Evolutionary conservation across 2,329 filamentous ascomycete species (phyloP).

Genomic region (Fusarium xylarioides): DNA sequence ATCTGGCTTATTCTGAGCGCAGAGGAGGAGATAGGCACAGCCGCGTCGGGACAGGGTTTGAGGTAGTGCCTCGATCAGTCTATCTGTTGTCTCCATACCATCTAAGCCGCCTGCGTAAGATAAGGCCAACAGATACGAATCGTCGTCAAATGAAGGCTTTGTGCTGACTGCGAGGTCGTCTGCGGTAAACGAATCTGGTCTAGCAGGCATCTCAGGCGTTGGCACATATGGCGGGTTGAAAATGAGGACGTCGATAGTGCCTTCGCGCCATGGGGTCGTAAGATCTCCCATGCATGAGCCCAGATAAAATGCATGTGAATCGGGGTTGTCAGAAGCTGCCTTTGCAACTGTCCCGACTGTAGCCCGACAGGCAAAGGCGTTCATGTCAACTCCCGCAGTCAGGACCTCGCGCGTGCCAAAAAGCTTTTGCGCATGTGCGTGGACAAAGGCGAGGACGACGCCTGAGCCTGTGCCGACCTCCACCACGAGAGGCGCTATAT

Average conservation of each 20-base stretch:
- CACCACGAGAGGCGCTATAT: slow-evolving; percentile 70
- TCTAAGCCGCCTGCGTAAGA: slow-evolving; percentile 89
- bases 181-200: slow-evolving; percentile 48
- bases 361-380: slow-evolving; percentile 81
- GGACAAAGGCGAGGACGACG: slow-evolving; percentile 88
- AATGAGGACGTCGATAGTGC: slow-evolving; percentile 79
- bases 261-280: slow-evolving; percentile 64
- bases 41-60: slow-evolving; percentile 70
- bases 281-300: slow-evolving; percentile 78
- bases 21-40: slow-evolving; percentile 89
- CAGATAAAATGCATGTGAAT: slow-evolving; percentile 63
- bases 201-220: slow-evolving; percentile 74
- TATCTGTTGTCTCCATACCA: slow-evolving; percentile 93
- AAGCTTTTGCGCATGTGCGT: slow-evolving; percentile 76
- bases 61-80: slow-evolving; percentile 76
- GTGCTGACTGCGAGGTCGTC: slow-evolving; percentile 40
- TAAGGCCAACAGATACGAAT: slow-evolving; percentile 83
- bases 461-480: slow-evolving; percentile 94
- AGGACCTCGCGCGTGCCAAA: slow-evolving; percentile 78
- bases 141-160: slow-evolving; percentile 72
- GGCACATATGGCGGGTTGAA: slow-evolving; percentile 99
- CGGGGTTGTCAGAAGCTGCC: slow-evolving; percentile 48
- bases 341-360: slow-evolving; percentile 74
- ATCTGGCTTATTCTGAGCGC: slow-evolving; percentile 87
- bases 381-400: slow-evolving; percentile 84